A percentile compares a stretch with the other conserved stretches of the same genome.
phyloP scores from a whole-genome alignment of 2,329 filamentous ascomycete genomes.

The Pestalotiopsis sp. region DNA sequence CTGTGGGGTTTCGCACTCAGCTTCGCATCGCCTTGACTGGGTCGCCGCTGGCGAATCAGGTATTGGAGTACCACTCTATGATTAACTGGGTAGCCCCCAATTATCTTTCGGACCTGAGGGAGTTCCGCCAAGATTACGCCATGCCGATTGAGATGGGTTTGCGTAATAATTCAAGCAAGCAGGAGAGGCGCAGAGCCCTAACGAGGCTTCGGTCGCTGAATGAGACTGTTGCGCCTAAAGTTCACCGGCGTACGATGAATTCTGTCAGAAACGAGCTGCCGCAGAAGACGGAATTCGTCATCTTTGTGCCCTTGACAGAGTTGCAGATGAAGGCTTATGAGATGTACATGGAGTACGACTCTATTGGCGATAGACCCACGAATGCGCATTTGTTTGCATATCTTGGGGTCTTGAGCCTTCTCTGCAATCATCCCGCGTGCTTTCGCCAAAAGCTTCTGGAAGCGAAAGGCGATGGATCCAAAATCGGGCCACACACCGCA shows the following conservation, averaged over 20 bases:
- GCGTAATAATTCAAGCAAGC: slow-evolving; percentile 60
- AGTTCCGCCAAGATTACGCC: slow-evolving; percentile 74
- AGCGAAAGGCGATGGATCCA: slow-evolving; percentile 15
- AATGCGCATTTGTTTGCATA: slow-evolving; percentile 35
- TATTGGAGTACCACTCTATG: slow-evolving; percentile 84
- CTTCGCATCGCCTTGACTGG: slow-evolving; percentile 84
- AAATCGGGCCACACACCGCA: background rate
- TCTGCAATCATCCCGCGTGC: slow-evolving; percentile 56
- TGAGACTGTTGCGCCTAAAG: slow-evolving; percentile 73
- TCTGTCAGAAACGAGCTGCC: slow-evolving; percentile 69
- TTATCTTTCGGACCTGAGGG: slow-evolving; percentile 68
- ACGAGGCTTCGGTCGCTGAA: slow-evolving; percentile 74
- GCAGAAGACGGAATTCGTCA: slow-evolving; percentile 78
- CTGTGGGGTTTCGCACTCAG: slow-evolving; percentile 63
- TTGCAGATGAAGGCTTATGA: slow-evolving; percentile 68
- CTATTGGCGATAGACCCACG: slow-evolving; percentile 14
- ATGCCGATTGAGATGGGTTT: slow-evolving; percentile 75
- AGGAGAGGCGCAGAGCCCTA: slow-evolving; percentile 61
- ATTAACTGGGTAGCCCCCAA: slow-evolving; percentile 84
- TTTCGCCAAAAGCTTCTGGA: slow-evolving; percentile 41
- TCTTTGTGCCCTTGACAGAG: slow-evolving; percentile 70
- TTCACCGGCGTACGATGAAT: slow-evolving; percentile 72
- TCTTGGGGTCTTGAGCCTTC: slow-evolving; percentile 42
- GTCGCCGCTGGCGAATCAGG: slow-evolving; percentile 82
- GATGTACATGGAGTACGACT: slow-evolving; percentile 37